Evolutionary conservation across 2,329 filamentous ascomycete species (phyloP).

Genomic region (Fusarium robinianum): DNA sequence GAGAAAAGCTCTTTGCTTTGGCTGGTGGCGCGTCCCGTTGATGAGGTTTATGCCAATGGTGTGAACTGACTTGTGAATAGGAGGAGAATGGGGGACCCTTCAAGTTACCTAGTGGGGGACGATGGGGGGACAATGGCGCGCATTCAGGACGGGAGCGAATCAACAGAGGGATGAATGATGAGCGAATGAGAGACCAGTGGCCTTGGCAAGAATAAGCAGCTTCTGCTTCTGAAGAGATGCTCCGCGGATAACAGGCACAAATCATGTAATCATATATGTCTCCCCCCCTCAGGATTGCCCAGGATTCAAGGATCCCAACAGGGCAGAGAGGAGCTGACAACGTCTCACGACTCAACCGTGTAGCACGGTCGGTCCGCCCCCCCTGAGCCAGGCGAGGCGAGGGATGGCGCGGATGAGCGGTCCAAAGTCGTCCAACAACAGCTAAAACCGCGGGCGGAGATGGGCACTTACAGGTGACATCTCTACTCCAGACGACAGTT

Average conservation of each 20-base stretch:
- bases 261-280: too few species aligned
- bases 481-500: constrained; percentile 23
- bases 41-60: constrained; percentile 22
- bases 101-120: too few species aligned
- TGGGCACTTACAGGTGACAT: constrained; percentile 13
- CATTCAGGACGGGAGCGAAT: too few species aligned
- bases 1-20: constrained; percentile 12
- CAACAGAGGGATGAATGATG: constrained; percentile 5
- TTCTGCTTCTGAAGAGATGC: constrained; percentile 19
- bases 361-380: constrained; percentile 27
- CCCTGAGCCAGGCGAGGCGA: constrained; percentile 30
- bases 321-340: constrained; percentile 25
- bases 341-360: constrained; percentile 30
- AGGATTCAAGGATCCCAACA: constrained; percentile 23
- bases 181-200: constrained; percentile 16
- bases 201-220: constrained; percentile 15
- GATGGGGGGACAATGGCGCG: too few species aligned
- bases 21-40: constrained; percentile 1
- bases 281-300: too few species aligned
- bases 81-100: constrained; percentile 14
- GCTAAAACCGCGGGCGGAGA: constrained; percentile 2
- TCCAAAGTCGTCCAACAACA: constrained; percentile 11
- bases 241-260: constrained; percentile 12
- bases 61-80: constrained; percentile 29
- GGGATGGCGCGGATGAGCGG: constrained; percentile 19